Evolutionary conservation across 148 eudicot genomes (phyloP), one percentile per base, ranked within the genome.

Genomic region (Rhododendron kiyosumense): DNA sequence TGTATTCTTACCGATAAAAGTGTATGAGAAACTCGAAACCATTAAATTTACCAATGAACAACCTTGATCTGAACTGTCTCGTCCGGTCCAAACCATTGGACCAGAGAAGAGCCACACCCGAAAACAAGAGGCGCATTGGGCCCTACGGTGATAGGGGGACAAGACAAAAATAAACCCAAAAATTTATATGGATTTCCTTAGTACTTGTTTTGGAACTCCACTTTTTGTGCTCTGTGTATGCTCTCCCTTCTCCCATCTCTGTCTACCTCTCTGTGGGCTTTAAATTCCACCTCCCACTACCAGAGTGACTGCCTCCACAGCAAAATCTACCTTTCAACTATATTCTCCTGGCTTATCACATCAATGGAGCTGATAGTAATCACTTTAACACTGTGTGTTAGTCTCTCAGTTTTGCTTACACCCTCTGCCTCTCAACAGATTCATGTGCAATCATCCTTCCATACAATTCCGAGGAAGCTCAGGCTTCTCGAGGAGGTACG

Each of bases 201-300:
- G 79, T 80, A 41, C 83, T 83, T 65, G 32, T 91, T 89, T 91
- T 85, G 91, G 89, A 90, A 92, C 90, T 90, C 93, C 89, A 75
- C 86, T 83, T 83, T 90, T 93, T 92, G 78, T 36, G 78, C 78
- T 34, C 38, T 7, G 46, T 75, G 78, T 32, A 75, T 34, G 45
- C n/a, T 36, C n/a, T 36, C 76, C 28, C 28, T 12, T 6, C 51
- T 26, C 45, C 51, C 5, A 52, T 1, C 63, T 28, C 82, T 41
- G 51, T 73, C 86, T 83, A 81, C 48, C 54, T 54, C 48, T 79
- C 17, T 18, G 22, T 20, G 45, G 4, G 36, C 3, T 28, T 59
- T 71, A 57, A 57, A 57, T 57, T 54, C 61, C 61, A 54, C 61
- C 61, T 54, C 61, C 54, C 54, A 51, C 2, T 2, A 51, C 54